Evolutionary conservation across 257 asterid genomes (phyloP).

Genomic region (Nicotiana undulata): DNA sequence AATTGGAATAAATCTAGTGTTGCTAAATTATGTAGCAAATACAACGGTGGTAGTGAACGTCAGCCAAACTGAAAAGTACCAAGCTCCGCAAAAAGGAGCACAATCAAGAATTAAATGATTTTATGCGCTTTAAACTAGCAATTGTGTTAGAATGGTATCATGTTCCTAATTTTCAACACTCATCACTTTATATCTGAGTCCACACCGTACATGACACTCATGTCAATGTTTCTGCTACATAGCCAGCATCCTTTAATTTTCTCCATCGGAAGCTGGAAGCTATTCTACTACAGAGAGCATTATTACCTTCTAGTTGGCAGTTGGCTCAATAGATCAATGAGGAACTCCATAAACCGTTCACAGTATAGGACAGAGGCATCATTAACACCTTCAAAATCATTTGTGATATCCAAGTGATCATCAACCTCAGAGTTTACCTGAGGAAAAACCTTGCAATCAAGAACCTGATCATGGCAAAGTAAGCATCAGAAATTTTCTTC

Average conservation of each 20-base stretch:
- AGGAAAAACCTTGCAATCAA: slow-evolving; percentile 65
- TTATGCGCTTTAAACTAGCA: not conserved
- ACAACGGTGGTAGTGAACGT: not conserved
- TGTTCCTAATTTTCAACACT: not conserved
- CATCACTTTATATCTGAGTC: not conserved
- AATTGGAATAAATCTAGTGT: not conserved
- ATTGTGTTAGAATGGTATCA: not conserved
- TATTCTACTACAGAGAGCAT: not conserved
- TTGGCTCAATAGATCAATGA: slow-evolving; percentile 98
- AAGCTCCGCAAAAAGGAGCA: not conserved
- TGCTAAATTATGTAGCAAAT: not conserved
- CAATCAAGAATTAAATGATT: slow-evolving; percentile 7
- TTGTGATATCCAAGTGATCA: slow-evolving; percentile 20
- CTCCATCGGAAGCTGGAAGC: not conserved
- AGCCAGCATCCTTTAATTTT: not conserved
- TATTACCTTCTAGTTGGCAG: slow-evolving; percentile 90
- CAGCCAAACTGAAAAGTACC: not conserved
- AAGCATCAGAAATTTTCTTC: slow-evolving; percentile 15
- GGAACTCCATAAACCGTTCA: slow-evolving; percentile 96
- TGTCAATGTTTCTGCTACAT: not conserved
- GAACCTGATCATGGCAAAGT: slow-evolving; percentile 46
- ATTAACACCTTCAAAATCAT: slow-evolving; percentile 37
- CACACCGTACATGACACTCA: not conserved
- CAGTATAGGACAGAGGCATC: slow-evolving; percentile 80
- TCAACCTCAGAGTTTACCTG: slow-evolving; percentile 31